Base-by-base conservation (phyloP, 441 rosid genomes). In the Sinapis alba region DNA sequence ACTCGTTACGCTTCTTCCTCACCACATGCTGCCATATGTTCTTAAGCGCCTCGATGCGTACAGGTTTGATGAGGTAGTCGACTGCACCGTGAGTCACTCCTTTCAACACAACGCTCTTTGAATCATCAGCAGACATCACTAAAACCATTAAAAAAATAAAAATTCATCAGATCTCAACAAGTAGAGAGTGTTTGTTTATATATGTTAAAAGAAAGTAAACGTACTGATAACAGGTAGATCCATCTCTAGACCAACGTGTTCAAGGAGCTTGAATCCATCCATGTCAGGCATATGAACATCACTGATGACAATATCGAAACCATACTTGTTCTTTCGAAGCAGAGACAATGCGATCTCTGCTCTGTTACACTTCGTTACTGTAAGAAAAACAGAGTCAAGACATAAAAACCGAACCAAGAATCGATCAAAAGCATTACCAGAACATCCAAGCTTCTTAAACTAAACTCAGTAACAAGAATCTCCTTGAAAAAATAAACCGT, bases 91-190 rank as follows among this genome's bases (percentile, higher is more conserved):
- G 97, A 16, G 96, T 95, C 43, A 95, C 92, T 30, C 98, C 98
- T 78, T 95, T 90, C 94, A 91, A 89, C 10, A 95, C 97, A 30
- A 95, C 97, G 45, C 73, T 73, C 74, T 92, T 90, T 5, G 91
- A 90, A 61, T 90, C 98, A 81, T 95, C 99, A 6, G 91, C 96
- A 0, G 99, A 95, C 98, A 95, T 93, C 99, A 95, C 98, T 95
- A 80, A 12, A 45, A 15, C 11, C 68, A 11, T 10, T 32, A 11
- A 8, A 32, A 32, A 53, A 61, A 26, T n/a, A 45, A 70, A 7
- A 27, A 6, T 1, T 32, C 68, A 43, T 54, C 12, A 74, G 69
- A 71, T 65, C 30, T 34, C 24, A 32, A 45, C 20, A 45, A 45
- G 53, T 43, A 1, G 18, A 41, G 50, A 43, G 50, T 1, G 50